Evolutionary conservation across 768 basidiomycete genomes (phyloP).

Genomic region (Candolleomyces eurysporus): DNA sequence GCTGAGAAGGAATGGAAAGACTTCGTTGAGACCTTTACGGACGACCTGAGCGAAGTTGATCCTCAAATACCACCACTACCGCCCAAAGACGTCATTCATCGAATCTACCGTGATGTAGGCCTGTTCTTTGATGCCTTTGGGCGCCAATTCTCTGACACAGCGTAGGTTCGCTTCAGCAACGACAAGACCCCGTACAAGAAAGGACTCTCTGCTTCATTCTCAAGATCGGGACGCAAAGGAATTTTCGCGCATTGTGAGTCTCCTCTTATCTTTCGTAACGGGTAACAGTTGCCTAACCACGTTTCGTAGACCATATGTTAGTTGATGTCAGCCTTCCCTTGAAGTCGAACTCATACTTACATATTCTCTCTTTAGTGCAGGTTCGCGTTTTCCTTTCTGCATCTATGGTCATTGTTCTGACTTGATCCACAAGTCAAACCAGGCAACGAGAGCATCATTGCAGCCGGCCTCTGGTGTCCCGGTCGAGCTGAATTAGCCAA

Average conservation of each 20-base stretch:
- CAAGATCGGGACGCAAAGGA: conserved; percentile 87
- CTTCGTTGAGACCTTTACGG: conserved; percentile 73
- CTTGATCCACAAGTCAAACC: conserved; percentile 49
- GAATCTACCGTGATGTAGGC: conserved; percentile 88
- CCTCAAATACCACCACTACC: conserved; percentile 84
- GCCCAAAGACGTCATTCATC: conserved; percentile 86
- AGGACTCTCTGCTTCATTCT: conserved; percentile 78
- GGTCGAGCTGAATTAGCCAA: conserved; percentile 75
- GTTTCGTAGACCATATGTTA: conserved; percentile 60
- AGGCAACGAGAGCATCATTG: conserved; percentile 67
- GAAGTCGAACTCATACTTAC: background rate
- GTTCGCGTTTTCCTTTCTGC: background rate
- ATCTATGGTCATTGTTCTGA: background rate
- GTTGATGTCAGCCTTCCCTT: conserved; percentile 7
- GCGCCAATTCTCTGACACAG: background rate
- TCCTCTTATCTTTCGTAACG: background rate
- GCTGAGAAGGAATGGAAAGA: conserved; percentile 90
- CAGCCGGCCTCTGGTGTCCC: conserved; percentile 80
- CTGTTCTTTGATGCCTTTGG: background rate
- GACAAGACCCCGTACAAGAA: conserved; percentile 96
- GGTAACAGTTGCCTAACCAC: background rate
- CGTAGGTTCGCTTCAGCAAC: conserved; percentile 82
- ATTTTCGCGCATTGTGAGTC: conserved; percentile 82
- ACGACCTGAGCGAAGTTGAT: conserved; percentile 69
- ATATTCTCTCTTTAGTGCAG: background rate